Conservation (phyloP, 345 rosid genomes). For the Murraya koenigii region DNA sequence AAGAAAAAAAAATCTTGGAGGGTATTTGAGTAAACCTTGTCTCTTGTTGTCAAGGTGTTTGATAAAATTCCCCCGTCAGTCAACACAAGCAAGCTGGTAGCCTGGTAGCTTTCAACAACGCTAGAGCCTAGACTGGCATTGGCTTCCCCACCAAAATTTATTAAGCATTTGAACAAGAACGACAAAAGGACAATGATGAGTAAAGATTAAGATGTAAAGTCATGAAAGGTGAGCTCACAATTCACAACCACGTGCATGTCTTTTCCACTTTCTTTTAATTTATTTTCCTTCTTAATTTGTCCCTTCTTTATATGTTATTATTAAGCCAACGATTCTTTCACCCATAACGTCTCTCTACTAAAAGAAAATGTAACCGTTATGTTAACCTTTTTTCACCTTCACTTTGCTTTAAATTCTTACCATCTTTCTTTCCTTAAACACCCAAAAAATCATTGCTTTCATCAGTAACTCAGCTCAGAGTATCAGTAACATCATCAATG, state of each 20-base stretch:
- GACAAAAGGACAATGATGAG: not conserved
- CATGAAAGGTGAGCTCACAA: not conserved
- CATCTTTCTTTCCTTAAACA: not conserved
- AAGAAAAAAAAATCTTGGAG: too few relatives aligned
- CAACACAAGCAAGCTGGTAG: too few relatives aligned
- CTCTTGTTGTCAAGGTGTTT: too few relatives aligned
- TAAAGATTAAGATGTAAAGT: not conserved
- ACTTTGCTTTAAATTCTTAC: not conserved
- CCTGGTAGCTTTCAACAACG: too few relatives aligned
- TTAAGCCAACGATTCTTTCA: too few relatives aligned
- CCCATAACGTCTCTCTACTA: conserved; percentile 12
- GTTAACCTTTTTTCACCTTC: not conserved
- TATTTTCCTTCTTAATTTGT: too few relatives aligned
- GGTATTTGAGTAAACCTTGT: too few relatives aligned
- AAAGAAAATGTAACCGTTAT: conserved; percentile 20
- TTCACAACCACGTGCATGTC: not conserved
- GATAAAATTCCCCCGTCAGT: too few relatives aligned
- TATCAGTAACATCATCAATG: not conserved
- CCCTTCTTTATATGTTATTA: too few relatives aligned
- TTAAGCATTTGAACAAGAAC: not conserved
- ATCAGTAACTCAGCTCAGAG: not conserved
- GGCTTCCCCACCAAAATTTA: not conserved
- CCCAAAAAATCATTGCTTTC: not conserved
- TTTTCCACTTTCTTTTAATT: too few relatives aligned
- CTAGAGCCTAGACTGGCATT: too few relatives aligned